Percentiles rank a stretch among this genome's conserved stretches.
phyloP scores from a whole-genome alignment of 129 eudicot species.

The Gnaphalium uliginosum region DNA sequence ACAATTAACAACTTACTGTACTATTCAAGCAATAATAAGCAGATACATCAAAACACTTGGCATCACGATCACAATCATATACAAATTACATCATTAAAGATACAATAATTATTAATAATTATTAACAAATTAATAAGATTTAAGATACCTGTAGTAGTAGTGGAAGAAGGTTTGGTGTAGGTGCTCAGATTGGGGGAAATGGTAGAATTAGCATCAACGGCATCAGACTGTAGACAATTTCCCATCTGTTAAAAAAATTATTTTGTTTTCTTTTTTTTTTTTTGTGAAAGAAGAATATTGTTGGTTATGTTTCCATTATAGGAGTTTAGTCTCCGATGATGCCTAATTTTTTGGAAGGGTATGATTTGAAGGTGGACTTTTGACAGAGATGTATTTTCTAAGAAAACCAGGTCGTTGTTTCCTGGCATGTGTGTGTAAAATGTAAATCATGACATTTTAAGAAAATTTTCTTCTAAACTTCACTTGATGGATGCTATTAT shows the following conservation, averaged over 20 bases:
- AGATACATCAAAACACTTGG: too few relatives aligned
- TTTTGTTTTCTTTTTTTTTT: too few relatives aligned
- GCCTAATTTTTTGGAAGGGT: too few relatives aligned
- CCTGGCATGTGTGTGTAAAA: too few relatives aligned
- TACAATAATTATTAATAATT: neutral
- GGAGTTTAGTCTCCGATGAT: neutral
- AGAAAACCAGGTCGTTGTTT: neutral
- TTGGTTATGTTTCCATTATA: neutral
- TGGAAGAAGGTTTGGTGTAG: constrained; percentile 44
- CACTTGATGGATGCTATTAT: too few relatives aligned
- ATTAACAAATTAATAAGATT: neutral
- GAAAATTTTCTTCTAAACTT: too few relatives aligned
- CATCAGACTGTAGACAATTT: constrained; percentile 45
- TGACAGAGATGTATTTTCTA: neutral
- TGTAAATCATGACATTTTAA: too few relatives aligned
- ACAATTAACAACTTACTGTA: neutral
- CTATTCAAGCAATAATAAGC: too few relatives aligned
- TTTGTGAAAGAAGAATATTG: neutral
- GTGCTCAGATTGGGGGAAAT: constrained; percentile 34
- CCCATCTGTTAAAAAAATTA: constrained; percentile 33
- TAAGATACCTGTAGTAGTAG: constrained; percentile 36
- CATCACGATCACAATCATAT: neutral
- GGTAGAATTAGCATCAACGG: constrained; percentile 34
- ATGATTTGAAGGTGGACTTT: neutral
- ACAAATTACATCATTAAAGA: neutral